Conservation (phyloP, 176 grass and related monocot species). For the Hordeum vulgare region MorexV3_pseudomolecules_assembly NC_058523.1:513804659-513805158, state of each 20-base stretch:
- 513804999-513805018: slow-evolving; percentile 90
- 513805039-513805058: slow-evolving; percentile 94
- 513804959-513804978: slow-evolving; percentile 64
- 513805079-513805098: slow-evolving; percentile 93
- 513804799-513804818: slow-evolving; percentile 92
- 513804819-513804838: slow-evolving; percentile 81
- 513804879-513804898: slow-evolving; percentile 86
- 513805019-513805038: slow-evolving; percentile 86
- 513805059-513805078: slow-evolving; percentile 97
- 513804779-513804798: slow-evolving; percentile 86
- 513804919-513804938: slow-evolving; percentile 88
- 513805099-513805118: slow-evolving; percentile 85
- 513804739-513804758: slow-evolving; percentile 96
- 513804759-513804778: slow-evolving; percentile 99
- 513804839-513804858: slow-evolving; percentile 57
- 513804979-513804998: slow-evolving; percentile 77
- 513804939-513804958: slow-evolving; percentile 94
- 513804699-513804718: slow-evolving; percentile 89
- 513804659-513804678: slow-evolving; percentile 78
- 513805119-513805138: slow-evolving; percentile 91
- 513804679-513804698: slow-evolving; percentile 92
- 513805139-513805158: slow-evolving; percentile 76
- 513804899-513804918: slow-evolving; percentile 64
- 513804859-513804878: slow-evolving; percentile 94
- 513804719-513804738: slow-evolving; percentile 59